Conservation (phyloP, 2,329 filamentous ascomycete genomes). For the Chaetomium sp. region DNA sequence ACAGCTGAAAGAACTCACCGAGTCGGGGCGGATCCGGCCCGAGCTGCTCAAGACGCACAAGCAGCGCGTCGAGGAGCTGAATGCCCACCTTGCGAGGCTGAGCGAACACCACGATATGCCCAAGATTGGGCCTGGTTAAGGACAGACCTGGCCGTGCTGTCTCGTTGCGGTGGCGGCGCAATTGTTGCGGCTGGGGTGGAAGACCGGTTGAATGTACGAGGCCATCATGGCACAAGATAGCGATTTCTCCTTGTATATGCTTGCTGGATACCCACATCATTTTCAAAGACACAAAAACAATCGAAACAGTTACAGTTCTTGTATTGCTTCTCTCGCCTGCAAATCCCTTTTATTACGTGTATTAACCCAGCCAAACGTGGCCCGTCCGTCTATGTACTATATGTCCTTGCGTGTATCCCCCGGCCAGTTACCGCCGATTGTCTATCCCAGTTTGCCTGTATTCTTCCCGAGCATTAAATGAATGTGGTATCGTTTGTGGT, state of each 20-base stretch:
- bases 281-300: not conserved
- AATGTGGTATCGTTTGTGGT: conserved; percentile 20
- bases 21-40: conserved; percentile 57
- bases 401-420: conserved; percentile 4
- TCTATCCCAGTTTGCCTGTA: conserved; percentile 15
- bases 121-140: conserved; percentile 63
- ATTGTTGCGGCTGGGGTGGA: not conserved
- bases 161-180: not conserved
- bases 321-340: not conserved
- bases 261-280: conserved; percentile 8
- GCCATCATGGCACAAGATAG: not conserved
- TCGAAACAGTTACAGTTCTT: not conserved
- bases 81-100: conserved; percentile 86
- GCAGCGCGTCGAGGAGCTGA: conserved; percentile 92
- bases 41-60: conserved; percentile 97
- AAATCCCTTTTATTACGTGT: conserved; percentile 3
- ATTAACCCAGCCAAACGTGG: not conserved
- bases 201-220: not conserved
- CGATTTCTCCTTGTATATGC: not conserved
- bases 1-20: conserved; percentile 78
- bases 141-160: not conserved
- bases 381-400: conserved; percentile 17
- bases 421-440: not conserved
- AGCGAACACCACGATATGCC: conserved; percentile 98
- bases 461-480: conserved; percentile 8